Percentiles rank a stretch among this genome's conserved stretches.
Conservation (phyloP, 2,329 filamentous ascomycete species). For the Zelopaecilomyces penicillatus region DNA sequence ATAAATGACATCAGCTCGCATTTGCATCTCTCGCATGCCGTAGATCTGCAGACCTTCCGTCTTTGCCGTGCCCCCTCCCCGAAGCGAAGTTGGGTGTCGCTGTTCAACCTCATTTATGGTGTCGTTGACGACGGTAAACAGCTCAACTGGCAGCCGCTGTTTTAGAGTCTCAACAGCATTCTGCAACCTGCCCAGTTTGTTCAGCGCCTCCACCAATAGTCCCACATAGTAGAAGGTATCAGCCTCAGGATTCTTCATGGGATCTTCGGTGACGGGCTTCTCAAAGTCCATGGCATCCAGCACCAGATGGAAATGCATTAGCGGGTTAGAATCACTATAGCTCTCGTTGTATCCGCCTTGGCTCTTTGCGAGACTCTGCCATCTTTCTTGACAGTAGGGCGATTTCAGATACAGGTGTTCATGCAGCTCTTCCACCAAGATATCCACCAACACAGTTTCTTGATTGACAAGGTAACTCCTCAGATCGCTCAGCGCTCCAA, state of each 20-base stretch:
- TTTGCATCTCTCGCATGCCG: slow-evolving; percentile 61
- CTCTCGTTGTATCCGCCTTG: slow-evolving; percentile 47
- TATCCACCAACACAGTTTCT: slow-evolving; percentile 84
- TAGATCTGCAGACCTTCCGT: slow-evolving; percentile 53
- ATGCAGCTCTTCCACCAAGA: slow-evolving; percentile 92
- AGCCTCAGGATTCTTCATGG: slow-evolving; percentile 85
- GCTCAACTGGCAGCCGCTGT: slow-evolving; percentile 83
- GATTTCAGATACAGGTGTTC: slow-evolving; percentile 97
- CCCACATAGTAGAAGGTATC: slow-evolving; percentile 93
- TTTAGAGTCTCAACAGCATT: slow-evolving; percentile 84
- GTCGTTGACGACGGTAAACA: slow-evolving; percentile 89
- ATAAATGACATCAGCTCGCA: slow-evolving; percentile 77
- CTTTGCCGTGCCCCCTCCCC: slow-evolving; percentile 47
- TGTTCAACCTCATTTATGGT: slow-evolving; percentile 91
- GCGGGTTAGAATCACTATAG: slow-evolving; percentile 35
- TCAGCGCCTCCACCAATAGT: slow-evolving; percentile 78
- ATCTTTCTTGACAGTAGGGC: slow-evolving; percentile 91
- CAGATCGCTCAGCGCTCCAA: slow-evolving; percentile 80
- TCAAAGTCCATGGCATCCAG: slow-evolving; percentile 55
- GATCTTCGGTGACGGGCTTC: slow-evolving; percentile 66
- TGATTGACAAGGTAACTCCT: slow-evolving; percentile 87
- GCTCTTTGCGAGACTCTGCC: slow-evolving; percentile 71
- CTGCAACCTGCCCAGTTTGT: slow-evolving; percentile 80
- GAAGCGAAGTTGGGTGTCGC: slow-evolving; percentile 75
- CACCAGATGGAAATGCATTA: slow-evolving; percentile 49